phyloP scores from a whole-genome alignment of 2,329 filamentous ascomycete species.

The Gnomoniopsis sp. region DNA sequence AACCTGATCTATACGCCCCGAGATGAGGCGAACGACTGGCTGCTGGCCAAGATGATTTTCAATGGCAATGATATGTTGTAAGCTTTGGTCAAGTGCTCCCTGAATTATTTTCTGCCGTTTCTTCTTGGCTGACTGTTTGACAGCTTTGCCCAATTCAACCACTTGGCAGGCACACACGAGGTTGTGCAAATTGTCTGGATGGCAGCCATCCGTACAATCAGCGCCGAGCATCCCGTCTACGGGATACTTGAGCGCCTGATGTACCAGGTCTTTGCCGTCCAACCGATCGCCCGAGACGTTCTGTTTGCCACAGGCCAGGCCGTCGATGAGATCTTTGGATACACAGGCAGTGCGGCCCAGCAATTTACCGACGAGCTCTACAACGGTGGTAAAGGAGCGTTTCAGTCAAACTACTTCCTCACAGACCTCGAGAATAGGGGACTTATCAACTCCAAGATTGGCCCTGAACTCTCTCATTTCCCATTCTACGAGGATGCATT shows the following conservation, averaged over 20 bases:
- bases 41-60: slow-evolving; percentile 48
- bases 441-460: slow-evolving; percentile 32
- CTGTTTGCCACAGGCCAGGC: slow-evolving; percentile 28
- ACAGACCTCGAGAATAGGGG: slow-evolving; percentile 35
- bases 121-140: not conserved
- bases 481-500: slow-evolving; percentile 42
- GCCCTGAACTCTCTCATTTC: slow-evolving; percentile 36
- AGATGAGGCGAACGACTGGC: slow-evolving; percentile 43
- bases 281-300: slow-evolving; percentile 23
- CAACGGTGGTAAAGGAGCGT: slow-evolving; percentile 27
- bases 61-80: slow-evolving; percentile 44
- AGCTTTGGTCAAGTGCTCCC: not conserved
- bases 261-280: slow-evolving; percentile 30
- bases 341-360: slow-evolving; percentile 26
- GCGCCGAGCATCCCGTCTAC: slow-evolving; percentile 40
- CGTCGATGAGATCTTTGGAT: slow-evolving; percentile 31
- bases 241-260: slow-evolving; percentile 34
- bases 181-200: slow-evolving; percentile 40
- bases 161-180: slow-evolving; percentile 41
- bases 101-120: not conserved
- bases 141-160: slow-evolving; percentile 36
- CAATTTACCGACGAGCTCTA: slow-evolving; percentile 28
- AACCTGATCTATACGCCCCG: slow-evolving; percentile 44
- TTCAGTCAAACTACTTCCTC: slow-evolving; percentile 36
- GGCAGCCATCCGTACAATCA: slow-evolving; percentile 43